phyloP scores from a whole-genome alignment of 2,329 filamentous ascomycete species.

The Cadophora sp. region DNA sequence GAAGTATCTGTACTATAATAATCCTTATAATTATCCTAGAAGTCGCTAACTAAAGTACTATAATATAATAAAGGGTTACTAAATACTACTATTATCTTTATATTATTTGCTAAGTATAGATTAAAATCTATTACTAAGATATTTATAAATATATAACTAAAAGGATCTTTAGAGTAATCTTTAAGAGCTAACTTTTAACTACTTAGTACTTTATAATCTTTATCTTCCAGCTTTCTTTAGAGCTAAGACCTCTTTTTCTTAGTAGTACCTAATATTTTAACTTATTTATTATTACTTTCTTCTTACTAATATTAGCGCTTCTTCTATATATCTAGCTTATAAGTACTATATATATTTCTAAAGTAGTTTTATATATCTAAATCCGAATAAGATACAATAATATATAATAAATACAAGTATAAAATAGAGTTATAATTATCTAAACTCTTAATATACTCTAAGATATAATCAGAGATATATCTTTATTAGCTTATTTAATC shows the following conservation, averaged over 20 bases:
- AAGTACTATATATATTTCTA: constrained; percentile 24
- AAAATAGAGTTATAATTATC: constrained; percentile 22
- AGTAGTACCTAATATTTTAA: constrained; percentile 17
- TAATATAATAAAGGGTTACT: constrained; percentile 17
- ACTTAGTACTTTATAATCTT: constrained; percentile 18
- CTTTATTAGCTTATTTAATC: constrained; percentile 19
- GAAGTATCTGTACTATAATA: constrained; percentile 27
- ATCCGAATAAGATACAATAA: constrained; percentile 25
- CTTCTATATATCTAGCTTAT: constrained; percentile 22
- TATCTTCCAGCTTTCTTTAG: constrained; percentile 23
- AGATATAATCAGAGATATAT: constrained; percentile 24
- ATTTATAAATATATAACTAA: constrained; percentile 23
- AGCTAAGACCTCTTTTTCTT: constrained; percentile 23
- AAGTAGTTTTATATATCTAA: constrained; percentile 26
- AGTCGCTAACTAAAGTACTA: constrained; percentile 1
- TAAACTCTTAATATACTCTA: constrained; percentile 22
- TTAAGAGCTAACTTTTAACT: constrained; percentile 22
- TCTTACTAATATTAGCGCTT: constrained; percentile 20
- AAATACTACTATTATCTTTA: constrained; percentile 21
- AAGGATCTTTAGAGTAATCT: constrained; percentile 18
- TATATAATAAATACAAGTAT: constrained; percentile 24
- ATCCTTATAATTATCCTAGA: constrained; percentile 24
- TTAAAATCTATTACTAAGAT: constrained; percentile 28
- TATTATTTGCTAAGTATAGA: constrained; percentile 15
- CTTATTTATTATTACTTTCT: constrained; percentile 23